Conservation (phyloP, 2,329 filamentous ascomycete genomes). For the Ophiobolus disseminans region DNA sequence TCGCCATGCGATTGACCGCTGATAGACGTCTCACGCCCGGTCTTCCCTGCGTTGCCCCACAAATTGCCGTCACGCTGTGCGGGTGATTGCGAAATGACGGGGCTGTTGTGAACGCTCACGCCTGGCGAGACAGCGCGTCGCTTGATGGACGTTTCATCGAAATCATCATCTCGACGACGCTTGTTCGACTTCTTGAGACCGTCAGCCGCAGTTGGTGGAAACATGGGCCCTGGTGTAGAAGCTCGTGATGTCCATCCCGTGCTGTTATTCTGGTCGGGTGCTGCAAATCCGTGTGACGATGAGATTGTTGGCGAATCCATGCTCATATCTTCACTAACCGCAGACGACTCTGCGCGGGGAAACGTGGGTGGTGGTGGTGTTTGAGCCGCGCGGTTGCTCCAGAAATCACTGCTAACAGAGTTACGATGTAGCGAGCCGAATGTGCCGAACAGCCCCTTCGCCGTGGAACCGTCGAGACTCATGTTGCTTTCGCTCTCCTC, state of each 20-base stretch:
- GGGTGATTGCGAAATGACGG: slow-evolving; percentile 80
- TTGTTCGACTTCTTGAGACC: slow-evolving; percentile 61
- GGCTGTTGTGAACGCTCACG: slow-evolving; percentile 89
- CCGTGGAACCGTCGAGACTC: slow-evolving; percentile 52
- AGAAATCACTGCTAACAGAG: slow-evolving; percentile 75
- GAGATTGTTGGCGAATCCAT: slow-evolving; percentile 70
- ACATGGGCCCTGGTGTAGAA: slow-evolving; percentile 48
- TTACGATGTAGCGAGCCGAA: slow-evolving; percentile 82
- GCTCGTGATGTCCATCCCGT: slow-evolving; percentile 41
- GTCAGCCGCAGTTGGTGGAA: slow-evolving; percentile 49
- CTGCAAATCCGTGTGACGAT: slow-evolving; percentile 24
- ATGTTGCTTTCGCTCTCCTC: slow-evolving; percentile 66
- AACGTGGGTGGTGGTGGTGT: slow-evolving; percentile 66
- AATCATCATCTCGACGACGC: slow-evolving; percentile 87
- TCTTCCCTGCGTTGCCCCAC: slow-evolving; percentile 74
- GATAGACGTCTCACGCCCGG: slow-evolving; percentile 63
- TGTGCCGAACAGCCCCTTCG: slow-evolving; percentile 63
- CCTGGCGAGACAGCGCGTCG: slow-evolving; percentile 89
- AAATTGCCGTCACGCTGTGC: slow-evolving; percentile 73
- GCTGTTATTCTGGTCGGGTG: slow-evolving; percentile 27
- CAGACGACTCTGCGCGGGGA: slow-evolving; percentile 60
- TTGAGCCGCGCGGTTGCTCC: slow-evolving; percentile 70
- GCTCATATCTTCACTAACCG: slow-evolving; percentile 70
- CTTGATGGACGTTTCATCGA: slow-evolving; percentile 88
- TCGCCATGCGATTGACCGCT: slow-evolving; percentile 60